phyloP scores from a whole-genome alignment of 2,329 filamentous ascomycete genomes.

The Orbilia javanica region DNA sequence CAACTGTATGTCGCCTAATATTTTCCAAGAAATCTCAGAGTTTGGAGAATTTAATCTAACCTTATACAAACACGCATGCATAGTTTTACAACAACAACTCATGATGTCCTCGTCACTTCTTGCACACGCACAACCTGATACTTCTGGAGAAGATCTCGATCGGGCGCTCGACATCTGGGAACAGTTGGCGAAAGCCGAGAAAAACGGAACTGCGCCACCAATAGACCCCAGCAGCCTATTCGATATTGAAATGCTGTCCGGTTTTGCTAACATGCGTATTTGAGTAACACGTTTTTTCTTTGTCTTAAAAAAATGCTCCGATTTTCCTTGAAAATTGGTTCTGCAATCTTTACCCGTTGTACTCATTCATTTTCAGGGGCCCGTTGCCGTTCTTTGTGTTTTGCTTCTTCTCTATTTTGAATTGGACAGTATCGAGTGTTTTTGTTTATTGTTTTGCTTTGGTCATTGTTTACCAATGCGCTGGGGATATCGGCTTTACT shows the following conservation, averaged over 20 bases:
- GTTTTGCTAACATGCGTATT: constrained; percentile 2
- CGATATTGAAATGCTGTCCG: constrained; percentile 2
- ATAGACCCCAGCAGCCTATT: constrained; percentile 2
- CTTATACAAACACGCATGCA: constrained; percentile 1
- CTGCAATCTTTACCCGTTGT: background rate
- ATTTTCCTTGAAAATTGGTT: constrained; percentile 7
- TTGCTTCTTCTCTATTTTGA: background rate
- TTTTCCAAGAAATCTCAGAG: background rate
- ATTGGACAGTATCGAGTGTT: background rate
- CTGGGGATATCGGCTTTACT: constrained; percentile 2
- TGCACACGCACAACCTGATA: background rate
- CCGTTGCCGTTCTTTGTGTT: background rate
- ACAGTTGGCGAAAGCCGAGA: constrained; percentile 7
- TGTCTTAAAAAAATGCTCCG: background rate
- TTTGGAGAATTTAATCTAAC: constrained; percentile 15
- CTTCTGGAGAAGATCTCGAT: background rate
- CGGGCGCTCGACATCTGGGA: constrained; percentile 12
- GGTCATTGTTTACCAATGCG: constrained; percentile 7
- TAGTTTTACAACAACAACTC: constrained; percentile 20
- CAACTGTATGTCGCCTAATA: background rate
- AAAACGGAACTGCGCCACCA: constrained; percentile 6
- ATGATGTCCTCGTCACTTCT: background rate
- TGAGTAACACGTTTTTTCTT: background rate
- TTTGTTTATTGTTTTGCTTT: background rate
- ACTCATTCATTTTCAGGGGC: background rate